phyloP scores from a whole-genome alignment of 495 filamentous ascomycete species.

The Neurospora terricola region DNA sequence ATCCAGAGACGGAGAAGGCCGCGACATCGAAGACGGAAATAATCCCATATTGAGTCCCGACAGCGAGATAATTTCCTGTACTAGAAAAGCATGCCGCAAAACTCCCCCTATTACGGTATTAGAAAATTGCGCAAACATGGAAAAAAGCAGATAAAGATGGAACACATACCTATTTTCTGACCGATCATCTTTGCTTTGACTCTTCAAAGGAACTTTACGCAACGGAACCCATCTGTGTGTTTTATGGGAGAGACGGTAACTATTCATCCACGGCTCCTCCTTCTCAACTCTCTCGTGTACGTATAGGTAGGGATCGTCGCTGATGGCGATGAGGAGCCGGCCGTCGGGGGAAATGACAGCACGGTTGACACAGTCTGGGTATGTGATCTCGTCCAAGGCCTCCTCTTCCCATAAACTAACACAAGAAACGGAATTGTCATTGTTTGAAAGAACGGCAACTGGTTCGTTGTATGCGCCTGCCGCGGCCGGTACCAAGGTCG shows the following conservation, averaged over 20 bases:
- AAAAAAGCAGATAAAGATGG: not conserved
- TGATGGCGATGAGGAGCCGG: constrained; percentile 66
- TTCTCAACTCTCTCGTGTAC: constrained; percentile 48
- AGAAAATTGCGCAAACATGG: not conserved
- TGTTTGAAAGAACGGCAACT: constrained; percentile 55
- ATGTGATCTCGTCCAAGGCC: constrained; percentile 55
- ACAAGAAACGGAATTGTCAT: constrained; percentile 76
- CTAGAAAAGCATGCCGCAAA: constrained; percentile 46
- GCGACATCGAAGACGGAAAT: constrained; percentile 42
- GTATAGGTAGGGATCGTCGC: constrained; percentile 75
- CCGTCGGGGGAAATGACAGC: constrained; percentile 87
- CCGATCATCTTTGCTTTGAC: constrained; percentile 36
- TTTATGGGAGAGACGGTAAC: constrained; percentile 3
- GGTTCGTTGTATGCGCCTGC: constrained; percentile 31
- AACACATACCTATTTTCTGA: constrained; percentile 25
- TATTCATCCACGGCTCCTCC: not conserved
- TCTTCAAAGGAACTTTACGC: constrained; percentile 37
- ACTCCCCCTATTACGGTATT: constrained; percentile 32
- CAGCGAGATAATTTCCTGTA: constrained; percentile 41
- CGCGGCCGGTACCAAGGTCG: constrained; percentile 6
- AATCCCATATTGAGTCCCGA: constrained; percentile 48
- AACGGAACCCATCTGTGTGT: constrained; percentile 30
- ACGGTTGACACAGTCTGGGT: constrained; percentile 80
- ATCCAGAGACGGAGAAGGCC: constrained; percentile 24
- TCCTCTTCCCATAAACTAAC: constrained; percentile 49